Evolutionary conservation across 169 alveolate genomes (phyloP).

Genomic region (Plasmodium sp.): DNA sequence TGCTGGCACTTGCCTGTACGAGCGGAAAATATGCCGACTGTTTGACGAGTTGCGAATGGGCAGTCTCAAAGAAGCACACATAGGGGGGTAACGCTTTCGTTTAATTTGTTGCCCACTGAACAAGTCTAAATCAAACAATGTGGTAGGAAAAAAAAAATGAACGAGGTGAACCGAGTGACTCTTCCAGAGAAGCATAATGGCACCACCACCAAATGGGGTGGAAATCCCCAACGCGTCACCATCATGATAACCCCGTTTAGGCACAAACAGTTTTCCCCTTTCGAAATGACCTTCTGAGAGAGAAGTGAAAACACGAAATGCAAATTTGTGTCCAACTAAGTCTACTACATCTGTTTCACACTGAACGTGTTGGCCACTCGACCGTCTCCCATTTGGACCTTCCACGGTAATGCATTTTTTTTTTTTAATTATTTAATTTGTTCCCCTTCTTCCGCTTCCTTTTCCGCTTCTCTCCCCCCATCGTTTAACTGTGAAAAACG

Average conservation of each 20-base stretch:
- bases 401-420: not conserved
- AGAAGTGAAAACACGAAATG: not conserved
- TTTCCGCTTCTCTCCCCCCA: not conserved
- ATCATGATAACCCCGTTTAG: not conserved
- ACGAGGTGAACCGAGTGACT: no score
- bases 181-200: not conserved
- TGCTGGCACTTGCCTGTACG: no score
- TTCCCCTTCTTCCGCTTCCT: not conserved
- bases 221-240: not conserved
- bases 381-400: not conserved
- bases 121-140: not conserved
- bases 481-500: not conserved
- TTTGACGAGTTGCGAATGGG: no score
- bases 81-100: no score
- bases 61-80: no score
- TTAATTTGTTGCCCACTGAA: not conserved
- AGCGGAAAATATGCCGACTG: no score
- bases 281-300: not conserved
- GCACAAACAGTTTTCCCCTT: not conserved
- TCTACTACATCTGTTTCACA: not conserved
- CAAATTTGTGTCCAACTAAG: not conserved
- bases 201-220: not conserved
- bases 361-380: not conserved
- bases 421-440: no score
- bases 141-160: not conserved